Percentiles rank a stretch among this genome's conserved stretches.
These are phyloP conservation scores for Colletotrichum orchidophilum DNA, from an alignment of 2,329 filamentous ascomycete genomes.

Conservation along the genomic window DNA sequence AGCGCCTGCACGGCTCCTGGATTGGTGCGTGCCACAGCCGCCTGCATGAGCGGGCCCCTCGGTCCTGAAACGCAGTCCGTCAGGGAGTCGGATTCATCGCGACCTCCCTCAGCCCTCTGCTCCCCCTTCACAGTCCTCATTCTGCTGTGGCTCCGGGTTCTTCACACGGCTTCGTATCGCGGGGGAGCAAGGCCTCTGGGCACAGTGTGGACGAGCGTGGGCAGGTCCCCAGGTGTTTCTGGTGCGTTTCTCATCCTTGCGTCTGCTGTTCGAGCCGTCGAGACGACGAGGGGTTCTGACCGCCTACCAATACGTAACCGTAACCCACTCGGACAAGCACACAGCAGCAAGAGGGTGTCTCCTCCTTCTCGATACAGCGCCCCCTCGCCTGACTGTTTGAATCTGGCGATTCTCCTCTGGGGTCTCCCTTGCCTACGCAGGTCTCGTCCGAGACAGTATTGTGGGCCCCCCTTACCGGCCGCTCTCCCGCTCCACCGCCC, in stretches of 20 bases:
- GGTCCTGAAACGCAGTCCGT: constrained; percentile 30
- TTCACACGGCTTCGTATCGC: constrained; percentile 3
- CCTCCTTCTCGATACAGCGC: constrained; percentile 22
- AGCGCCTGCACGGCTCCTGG: constrained; percentile 13
- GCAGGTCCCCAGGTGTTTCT: constrained; percentile 28
- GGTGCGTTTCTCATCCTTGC: constrained; percentile 33
- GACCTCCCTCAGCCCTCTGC: constrained; percentile 18
- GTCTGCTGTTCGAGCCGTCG: constrained; percentile 23
- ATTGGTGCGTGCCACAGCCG: constrained; percentile 21
- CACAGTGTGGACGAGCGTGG: constrained; percentile 22
- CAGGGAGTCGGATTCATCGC: constrained; percentile 33
- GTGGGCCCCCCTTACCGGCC: constrained; percentile 18
- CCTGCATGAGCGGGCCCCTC: constrained; percentile 29
- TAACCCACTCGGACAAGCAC: background rate
- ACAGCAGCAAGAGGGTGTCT: background rate
- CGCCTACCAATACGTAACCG: constrained; percentile 14
- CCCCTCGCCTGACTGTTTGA: constrained; percentile 12
- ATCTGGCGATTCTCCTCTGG: constrained; percentile 25
- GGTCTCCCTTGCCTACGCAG: constrained; percentile 27
- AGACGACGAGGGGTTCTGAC: constrained; percentile 15
- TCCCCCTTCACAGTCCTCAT: constrained; percentile 15
- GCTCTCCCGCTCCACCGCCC: constrained; percentile 23
- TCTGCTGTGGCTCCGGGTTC: background rate
- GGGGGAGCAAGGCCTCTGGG: background rate
- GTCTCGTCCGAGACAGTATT: constrained; percentile 32